phyloP scores from a whole-genome alignment of 2,329 filamentous ascomycete species.

The Rhynchosporium graminicola region DNA sequence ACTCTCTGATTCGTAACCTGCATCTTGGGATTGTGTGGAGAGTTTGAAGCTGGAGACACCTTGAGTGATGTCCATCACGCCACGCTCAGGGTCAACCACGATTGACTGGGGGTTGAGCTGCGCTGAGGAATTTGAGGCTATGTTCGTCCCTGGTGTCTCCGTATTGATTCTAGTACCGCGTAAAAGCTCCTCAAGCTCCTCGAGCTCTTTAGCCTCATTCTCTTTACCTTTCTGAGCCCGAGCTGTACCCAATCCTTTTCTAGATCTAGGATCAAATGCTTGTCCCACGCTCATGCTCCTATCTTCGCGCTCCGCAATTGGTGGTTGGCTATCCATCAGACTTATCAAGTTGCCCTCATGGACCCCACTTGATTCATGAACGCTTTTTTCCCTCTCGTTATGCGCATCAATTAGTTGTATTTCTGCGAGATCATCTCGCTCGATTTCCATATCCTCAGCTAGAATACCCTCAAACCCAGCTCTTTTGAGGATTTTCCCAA shows the following conservation, averaged over 20 bases:
- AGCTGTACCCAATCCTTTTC: neutral
- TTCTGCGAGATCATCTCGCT: constrained; percentile 37
- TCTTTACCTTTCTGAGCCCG: constrained; percentile 1
- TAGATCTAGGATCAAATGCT: constrained; percentile 9
- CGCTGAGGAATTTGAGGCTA: neutral
- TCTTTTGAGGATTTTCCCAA: constrained; percentile 64
- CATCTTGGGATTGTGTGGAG: constrained; percentile 6
- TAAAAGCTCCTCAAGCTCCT: constrained; percentile 11
- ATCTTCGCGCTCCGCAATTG: constrained; percentile 2
- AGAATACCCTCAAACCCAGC: constrained; percentile 69
- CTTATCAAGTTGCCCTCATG: constrained; percentile 3
- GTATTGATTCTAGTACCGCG: constrained; percentile 13
- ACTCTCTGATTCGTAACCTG: constrained; percentile 19
- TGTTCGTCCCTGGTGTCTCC: constrained; percentile 10
- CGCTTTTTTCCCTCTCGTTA: neutral
- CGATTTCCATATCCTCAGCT: constrained; percentile 37
- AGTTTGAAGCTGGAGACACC: constrained; percentile 9
- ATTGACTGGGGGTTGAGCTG: neutral
- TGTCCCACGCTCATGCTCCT: neutral
- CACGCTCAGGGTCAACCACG: constrained; percentile 5
- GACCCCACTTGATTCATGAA: neutral
- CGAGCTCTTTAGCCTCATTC: constrained; percentile 5
- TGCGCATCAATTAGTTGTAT: constrained; percentile 22
- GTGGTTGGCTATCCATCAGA: constrained; percentile 1
- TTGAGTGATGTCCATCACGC: constrained; percentile 18